These are phyloP conservation scores for Rosa hybrid DNA, from an alignment of 331 rosid species.

Conservation along the genomic window DNA sequence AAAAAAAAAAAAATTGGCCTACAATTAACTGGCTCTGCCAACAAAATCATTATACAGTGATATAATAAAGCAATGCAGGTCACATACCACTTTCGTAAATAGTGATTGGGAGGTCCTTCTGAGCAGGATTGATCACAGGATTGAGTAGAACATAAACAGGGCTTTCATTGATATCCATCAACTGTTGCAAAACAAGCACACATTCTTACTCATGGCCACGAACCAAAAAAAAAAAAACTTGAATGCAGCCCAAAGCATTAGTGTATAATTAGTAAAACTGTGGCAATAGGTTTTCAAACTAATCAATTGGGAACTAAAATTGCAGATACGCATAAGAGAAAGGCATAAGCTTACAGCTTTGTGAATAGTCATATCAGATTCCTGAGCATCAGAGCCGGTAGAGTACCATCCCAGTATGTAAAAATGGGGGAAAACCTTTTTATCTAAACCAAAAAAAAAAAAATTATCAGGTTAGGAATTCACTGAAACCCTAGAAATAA, in stretches of 20 bases:
- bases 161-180: slow-evolving; percentile 97
- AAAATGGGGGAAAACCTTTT: slow-evolving; percentile 94
- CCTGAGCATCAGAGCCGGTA: slow-evolving; percentile 84
- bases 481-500: background rate
- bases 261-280: background rate
- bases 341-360: slow-evolving; percentile 62
- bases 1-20: background rate
- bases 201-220: background rate
- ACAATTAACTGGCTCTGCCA: background rate
- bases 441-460: slow-evolving; percentile 46
- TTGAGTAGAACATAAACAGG: slow-evolving; percentile 95
- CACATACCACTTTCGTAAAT: slow-evolving; percentile 84
- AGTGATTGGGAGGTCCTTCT: slow-evolving; percentile 93
- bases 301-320: background rate
- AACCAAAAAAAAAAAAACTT: background rate
- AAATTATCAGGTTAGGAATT: background rate
- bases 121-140: slow-evolving; percentile 85
- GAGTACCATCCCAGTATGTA: slow-evolving; percentile 98
- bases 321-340: background rate
- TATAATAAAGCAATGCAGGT: slow-evolving; percentile 14
- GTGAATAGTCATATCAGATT: slow-evolving; percentile 90
- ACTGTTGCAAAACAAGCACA: slow-evolving; percentile 44
- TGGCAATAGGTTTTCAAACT: background rate
- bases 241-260: background rate
- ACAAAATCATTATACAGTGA: slow-evolving; percentile 8